phyloP scores from a whole-genome alignment of 768 basidiomycete species.

The Leccinum rimulosum region DNA sequence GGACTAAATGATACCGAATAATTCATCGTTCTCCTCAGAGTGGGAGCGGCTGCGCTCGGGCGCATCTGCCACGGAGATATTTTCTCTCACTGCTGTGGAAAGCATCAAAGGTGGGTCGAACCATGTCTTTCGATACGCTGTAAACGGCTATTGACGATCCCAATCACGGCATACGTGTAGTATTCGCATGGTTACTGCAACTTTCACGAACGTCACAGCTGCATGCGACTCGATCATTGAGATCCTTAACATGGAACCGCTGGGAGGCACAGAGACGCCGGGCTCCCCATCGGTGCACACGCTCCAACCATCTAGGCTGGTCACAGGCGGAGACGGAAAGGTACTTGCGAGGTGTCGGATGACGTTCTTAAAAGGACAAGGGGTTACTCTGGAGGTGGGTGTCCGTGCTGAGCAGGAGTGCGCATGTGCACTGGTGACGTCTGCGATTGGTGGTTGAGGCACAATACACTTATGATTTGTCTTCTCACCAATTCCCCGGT shows the following conservation, averaged over 20 bases:
- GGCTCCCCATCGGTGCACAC: slow-evolving; percentile 87
- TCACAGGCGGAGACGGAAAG: slow-evolving; percentile 93
- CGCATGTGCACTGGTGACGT: slow-evolving; percentile 82
- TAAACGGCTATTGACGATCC: slow-evolving; percentile 17
- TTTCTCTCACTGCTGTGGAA: slow-evolving; percentile 88
- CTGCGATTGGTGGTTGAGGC: slow-evolving; percentile 74
- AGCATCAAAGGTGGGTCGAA: slow-evolving; percentile 82
- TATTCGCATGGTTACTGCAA: too few relatives aligned
- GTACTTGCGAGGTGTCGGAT: slow-evolving; percentile 92
- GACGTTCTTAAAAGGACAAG: slow-evolving; percentile 87
- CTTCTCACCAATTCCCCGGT: slow-evolving; percentile 5
- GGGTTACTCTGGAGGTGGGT: slow-evolving; percentile 90
- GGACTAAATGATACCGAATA: slow-evolving; percentile 94
- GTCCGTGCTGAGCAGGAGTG: too few relatives aligned
- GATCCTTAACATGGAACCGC: slow-evolving; percentile 93
- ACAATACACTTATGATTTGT: neutral
- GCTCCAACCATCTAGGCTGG: slow-evolving; percentile 87
- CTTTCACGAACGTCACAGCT: slow-evolving; percentile 46
- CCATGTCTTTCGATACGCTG: slow-evolving; percentile 7
- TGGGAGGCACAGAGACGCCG: slow-evolving; percentile 87
- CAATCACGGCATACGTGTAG: too few relatives aligned
- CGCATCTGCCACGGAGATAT: slow-evolving; percentile 87
- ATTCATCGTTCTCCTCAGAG: slow-evolving; percentile 87
- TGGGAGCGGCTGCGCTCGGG: slow-evolving; percentile 89
- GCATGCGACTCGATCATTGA: slow-evolving; percentile 96